Conservation (phyloP, 495 filamentous ascomycete genomes). For the Xylaria intraflava region DNA sequence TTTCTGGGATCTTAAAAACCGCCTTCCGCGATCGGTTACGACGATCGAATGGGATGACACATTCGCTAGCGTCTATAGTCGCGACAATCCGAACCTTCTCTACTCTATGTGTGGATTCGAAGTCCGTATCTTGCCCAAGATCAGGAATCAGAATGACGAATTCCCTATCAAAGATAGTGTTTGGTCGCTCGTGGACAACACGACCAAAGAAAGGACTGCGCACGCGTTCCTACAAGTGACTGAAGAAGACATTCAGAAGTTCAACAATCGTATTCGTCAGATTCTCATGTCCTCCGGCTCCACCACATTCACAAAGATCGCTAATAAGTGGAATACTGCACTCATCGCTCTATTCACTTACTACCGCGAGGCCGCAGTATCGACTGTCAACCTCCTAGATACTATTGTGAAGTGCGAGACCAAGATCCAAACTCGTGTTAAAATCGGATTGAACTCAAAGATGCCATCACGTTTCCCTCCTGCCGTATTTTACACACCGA, state of each 20-base stretch:
- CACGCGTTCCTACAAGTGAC: conserved; percentile 98
- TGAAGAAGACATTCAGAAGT: conserved; percentile 97
- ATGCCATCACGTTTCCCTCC: conserved; percentile 99
- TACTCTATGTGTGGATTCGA: conserved; percentile 99
- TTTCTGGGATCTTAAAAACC: conserved; percentile 99
- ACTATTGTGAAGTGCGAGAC: conserved; percentile 99
- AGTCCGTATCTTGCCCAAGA: conserved; percentile 94
- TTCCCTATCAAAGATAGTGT: conserved; percentile 97
- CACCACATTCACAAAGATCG: conserved; percentile 99
- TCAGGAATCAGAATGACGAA: conserved; percentile 88
- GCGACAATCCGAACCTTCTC: conserved; percentile 94
- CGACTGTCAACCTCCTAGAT: conserved; percentile 89
- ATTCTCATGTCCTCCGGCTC: conserved; percentile 99
- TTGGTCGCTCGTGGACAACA: conserved; percentile 95
- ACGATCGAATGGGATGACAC: conserved; percentile 99
- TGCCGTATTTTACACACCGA: conserved; percentile 98
- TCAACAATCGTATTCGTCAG: conserved; percentile 97
- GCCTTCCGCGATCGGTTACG: conserved; percentile 86
- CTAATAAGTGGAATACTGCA: conserved; percentile 99
- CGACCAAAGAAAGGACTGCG: conserved; percentile 91
- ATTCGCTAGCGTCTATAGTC: conserved; percentile 97
- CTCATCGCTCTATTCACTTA: conserved; percentile 99
- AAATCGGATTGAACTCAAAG: conserved; percentile 98
- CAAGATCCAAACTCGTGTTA: conserved; percentile 98
- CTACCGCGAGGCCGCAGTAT: conserved; percentile 97